Base-by-base conservation (phyloP, 169 alveolate genomes). In the Cryptosporidium bovis region DNA sequence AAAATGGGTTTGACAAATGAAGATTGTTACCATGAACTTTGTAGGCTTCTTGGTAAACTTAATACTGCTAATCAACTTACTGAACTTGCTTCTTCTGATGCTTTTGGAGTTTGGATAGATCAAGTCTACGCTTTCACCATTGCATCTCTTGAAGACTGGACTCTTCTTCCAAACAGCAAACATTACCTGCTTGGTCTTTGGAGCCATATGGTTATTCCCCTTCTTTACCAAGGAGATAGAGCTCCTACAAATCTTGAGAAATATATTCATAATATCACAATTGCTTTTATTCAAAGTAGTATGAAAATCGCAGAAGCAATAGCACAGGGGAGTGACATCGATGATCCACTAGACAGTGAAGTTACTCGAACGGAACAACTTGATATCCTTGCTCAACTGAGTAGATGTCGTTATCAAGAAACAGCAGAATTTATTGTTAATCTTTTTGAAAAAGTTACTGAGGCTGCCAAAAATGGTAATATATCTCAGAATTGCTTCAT, bases 121-220 rank as follows among this genome's bases (percentile, higher is more conserved):
- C 94, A 95, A 55, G 93, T 96, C 46, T 94, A 95, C 92, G 89
- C 83, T 36, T 96, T 95, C 90, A 96, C 98, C 2, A 90, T 94
- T 71, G 96, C 93, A 48, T 93, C 96, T n/a, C 91, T 96, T 71
- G 92, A 92, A 71, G 93, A 94, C 64, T 95, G 98, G 98, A 83
- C 77, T 44, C 92, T 92, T 36, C 66, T 94, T 82, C 97, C 97
- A 51, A 96, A 96, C 89, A 95, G 98, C 83, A 95, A 95, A 64
- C 98, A 96, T 84, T 96, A 96, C 71, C 91, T 96, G 44, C 90
- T 96, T 83, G 97, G 97, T 7, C 96, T 95, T 65, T 96, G 98
- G 98, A 93, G 96, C 33, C 96, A 95, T 87, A 92, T 96, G 97
- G 95, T 94, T n/a, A 90, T 91, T 44, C 97, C 97, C 40, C 90